Conservation (phyloP, 192 early-diverging fungal species). For the Linnemannia exigua region DNA sequence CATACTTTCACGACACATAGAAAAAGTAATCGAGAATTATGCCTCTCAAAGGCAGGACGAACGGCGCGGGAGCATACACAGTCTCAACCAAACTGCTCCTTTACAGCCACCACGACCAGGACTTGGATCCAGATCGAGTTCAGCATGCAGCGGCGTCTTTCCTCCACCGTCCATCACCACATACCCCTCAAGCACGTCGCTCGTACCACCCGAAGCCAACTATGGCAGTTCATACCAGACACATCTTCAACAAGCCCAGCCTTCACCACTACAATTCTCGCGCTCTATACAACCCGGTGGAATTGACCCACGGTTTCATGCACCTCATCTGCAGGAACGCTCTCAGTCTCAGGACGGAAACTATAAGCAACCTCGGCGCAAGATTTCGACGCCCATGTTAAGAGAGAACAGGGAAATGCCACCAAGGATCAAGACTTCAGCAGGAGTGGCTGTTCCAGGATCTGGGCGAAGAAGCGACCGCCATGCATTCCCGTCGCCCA, state of each 20-base stretch:
- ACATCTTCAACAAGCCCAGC: conserved; percentile 6
- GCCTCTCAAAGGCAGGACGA: conserved; percentile 22
- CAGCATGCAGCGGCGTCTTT: conserved; percentile 27
- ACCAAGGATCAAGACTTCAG: conserved; percentile 11
- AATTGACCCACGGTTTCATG: conserved; percentile 24
- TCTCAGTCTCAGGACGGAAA: conserved; percentile 25
- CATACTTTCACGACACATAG: not conserved
- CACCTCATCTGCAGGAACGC: conserved; percentile 36
- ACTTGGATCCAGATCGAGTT: conserved; percentile 38
- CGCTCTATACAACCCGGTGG: conserved; percentile 12
- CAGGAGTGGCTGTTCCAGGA: conserved; percentile 23
- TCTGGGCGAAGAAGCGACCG: conserved; percentile 25
- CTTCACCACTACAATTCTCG: not conserved
- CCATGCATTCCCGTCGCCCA: conserved; percentile 18
- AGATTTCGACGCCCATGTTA: conserved; percentile 14
- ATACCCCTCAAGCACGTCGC: conserved; percentile 40
- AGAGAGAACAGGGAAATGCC: conserved; percentile 22
- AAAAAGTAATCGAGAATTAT: conserved; percentile 27
- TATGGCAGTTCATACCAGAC: conserved; percentile 45
- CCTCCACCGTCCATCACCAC: conserved; percentile 30
- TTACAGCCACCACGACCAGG: conserved; percentile 1
- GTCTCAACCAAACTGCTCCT: conserved; percentile 14
- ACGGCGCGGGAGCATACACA: conserved; percentile 35
- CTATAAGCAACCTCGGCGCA: conserved; percentile 25
- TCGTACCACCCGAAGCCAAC: conserved; percentile 20